Evolutionary conservation across 306 rosid genomes (phyloP), one percentile per base, ranked within the genome.

Genomic region (Prunus mume): DNA sequence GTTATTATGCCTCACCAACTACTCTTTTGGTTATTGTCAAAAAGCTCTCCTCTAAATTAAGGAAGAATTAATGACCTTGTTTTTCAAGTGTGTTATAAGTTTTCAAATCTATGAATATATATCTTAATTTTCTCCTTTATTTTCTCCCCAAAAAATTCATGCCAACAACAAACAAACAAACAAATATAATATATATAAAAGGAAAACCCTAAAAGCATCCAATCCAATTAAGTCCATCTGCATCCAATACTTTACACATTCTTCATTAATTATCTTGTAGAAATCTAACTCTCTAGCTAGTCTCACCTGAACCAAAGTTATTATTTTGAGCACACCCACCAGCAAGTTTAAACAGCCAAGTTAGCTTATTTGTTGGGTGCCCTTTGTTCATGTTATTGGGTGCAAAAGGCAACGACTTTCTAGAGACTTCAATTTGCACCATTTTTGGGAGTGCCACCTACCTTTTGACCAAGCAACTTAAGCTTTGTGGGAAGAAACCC

Each of bases 381-480:
- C 82, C 79, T 78, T 68, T 70, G 73, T 72, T 72, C 27, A 66
- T 54, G 24, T 75, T 56, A 71, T 72, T 81, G 72, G 86, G 75
- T 45, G 85, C 65, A 78, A 60, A 84, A 86, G 81, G 85, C 82
- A 86, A 89, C 85, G 74, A 81, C 85, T 70, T 71, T 8, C 58
- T 69, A 38, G 18, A 41, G 77, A 61, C 79, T 64, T 43, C 51
- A 76, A 80, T 90, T 85, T 81, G 73, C 81, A 83, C 76, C 71
- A 72, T 73, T 73, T 81, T 77, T 24, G 46, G 80, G 46, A 71
- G 77, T 75, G 73, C 78, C 54, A 72, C 79, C 58, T 38, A 73
- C 79, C 61, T 75, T 32, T 76, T 66, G 73, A 66, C 67, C 73
- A 19, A 62, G 17, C 38, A 50, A 71, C 30, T 15, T 66, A 14